phyloP scores from a whole-genome alignment of 495 filamentous ascomycete species.

The Cenococcum geophilum region DNA sequence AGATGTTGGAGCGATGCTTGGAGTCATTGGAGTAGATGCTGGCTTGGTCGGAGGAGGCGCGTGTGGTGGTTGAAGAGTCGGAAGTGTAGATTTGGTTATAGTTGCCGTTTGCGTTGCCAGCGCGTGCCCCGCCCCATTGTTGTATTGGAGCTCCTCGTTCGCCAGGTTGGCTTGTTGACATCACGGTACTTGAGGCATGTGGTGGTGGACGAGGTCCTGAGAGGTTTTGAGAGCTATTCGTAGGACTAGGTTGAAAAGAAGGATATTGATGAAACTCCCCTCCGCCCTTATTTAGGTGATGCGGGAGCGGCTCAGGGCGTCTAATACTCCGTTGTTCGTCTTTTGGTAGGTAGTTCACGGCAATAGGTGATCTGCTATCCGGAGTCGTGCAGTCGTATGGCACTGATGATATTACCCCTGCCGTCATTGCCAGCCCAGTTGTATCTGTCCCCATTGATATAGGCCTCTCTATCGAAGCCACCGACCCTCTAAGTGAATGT shows the following conservation, averaged over 20 bases:
- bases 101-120: slow-evolving; percentile 46
- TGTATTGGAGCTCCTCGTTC: slow-evolving; percentile 63
- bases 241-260: slow-evolving; percentile 53
- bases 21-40: slow-evolving; percentile 53
- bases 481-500: slow-evolving; percentile 73
- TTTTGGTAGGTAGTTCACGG: slow-evolving; percentile 69
- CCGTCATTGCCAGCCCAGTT: slow-evolving; percentile 60
- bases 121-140: slow-evolving; percentile 61
- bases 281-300: slow-evolving; percentile 70
- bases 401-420: slow-evolving; percentile 85
- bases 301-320: slow-evolving; percentile 67
- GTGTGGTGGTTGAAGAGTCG: slow-evolving; percentile 62
- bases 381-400: slow-evolving; percentile 72
- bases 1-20: slow-evolving; percentile 38
- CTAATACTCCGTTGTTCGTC: slow-evolving; percentile 54
- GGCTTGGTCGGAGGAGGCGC: slow-evolving; percentile 62
- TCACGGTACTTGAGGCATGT: slow-evolving; percentile 55
- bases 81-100: slow-evolving; percentile 56
- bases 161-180: slow-evolving; percentile 57
- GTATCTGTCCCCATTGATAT: slow-evolving; percentile 44
- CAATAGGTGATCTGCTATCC: slow-evolving; percentile 62
- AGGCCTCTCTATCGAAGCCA: slow-evolving; percentile 63
- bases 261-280: slow-evolving; percentile 90
- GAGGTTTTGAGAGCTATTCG: slow-evolving; percentile 51
- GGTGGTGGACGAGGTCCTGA: slow-evolving; percentile 67